Base-by-base conservation (phyloP, 805 yeast genomes). In the Ogataea ramenticola region DNA sequence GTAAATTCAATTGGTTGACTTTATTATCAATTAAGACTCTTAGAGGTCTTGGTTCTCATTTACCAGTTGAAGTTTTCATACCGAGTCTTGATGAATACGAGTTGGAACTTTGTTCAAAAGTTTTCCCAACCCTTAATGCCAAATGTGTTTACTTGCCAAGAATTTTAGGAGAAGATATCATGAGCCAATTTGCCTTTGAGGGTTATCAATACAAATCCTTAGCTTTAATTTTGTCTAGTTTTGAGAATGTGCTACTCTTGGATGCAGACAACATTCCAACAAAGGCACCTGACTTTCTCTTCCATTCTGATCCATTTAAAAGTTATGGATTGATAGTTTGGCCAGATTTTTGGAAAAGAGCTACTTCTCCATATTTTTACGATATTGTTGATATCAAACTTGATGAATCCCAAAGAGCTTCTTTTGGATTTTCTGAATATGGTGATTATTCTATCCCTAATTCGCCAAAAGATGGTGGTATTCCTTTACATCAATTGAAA, bases 21-120 rank as follows among this genome's bases (percentile, higher is more conserved):
- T 62, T 83, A 36, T 65, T 83, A 16, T 77, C 87, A 1, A 71
- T 86, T 43, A 72, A 73, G 50, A 70, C 79, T 45, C 60, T 87
- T 39, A 65, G 95, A 50, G 72, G 78, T 12, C 62, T 71, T 5
- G 87, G 89, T 0, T 78, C 83, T 9, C 67, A 69, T 21, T 60
- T 84, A 32, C 96, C 96, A 1, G 76, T 88, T 15, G 96, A 88
- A 64, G 82, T 89, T 9, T 72, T 86, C 51, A 82, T 89, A 47
- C 95, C 95, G 16, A 72, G 75, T 20, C 61, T 72, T 20, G 77
- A 76, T 27, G 93, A 85, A 55, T 84, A 76, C 54, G 91, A 86
- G 51, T 67, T 75, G 17, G 82, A 80, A 40, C 65, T 83, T 36
- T 87, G 96, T 59, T 72, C 73, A 4, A 60, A 62, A 3, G 65